Base-by-base conservation (phyloP, 1,139 yeast genomes). In the Sugiyamaella castrensis region DNA sequence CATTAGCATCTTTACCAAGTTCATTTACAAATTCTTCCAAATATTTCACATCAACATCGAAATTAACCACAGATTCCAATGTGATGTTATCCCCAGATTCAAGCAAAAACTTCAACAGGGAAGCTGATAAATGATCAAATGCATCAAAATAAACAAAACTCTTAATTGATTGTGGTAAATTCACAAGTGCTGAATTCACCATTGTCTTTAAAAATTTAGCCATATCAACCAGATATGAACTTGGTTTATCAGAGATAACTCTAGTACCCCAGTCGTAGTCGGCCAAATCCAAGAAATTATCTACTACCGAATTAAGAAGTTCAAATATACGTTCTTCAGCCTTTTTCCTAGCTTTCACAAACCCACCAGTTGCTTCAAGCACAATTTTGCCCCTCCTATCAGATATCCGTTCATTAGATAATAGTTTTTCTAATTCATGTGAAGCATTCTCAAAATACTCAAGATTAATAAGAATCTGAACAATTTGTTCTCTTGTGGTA, bases 141-240 rank as follows among this genome's bases (percentile, higher is more conserved):
- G 92, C 89, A 63, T 95, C 79, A 59, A 89, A 82, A 55, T 91
- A 77, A 30, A 95, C 80, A 55, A 91, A 71, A 2, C 94, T 82
- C 58, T 88, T 80, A 52, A 92, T 82, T 9, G 87, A 78, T 45
- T 76, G 77, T 0, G 98, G 97, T 37, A 92, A 74, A 54, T 85
- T 87, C 15, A 86, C 82, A 59, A 92, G 79, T n/a, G 95, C 88
- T 1, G 95, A 83, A 46, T 85, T 81, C 64, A 92, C 88, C 74
- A 91, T 79, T 66, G 88, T 87, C 56, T 86, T 88, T 65, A 92
- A 74, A 66, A 84, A 92, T 52, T 84, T 79, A n/a, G 95, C 92
- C 73, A 89, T 81, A 69, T 92, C 98, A 47, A 81, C 80, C 53
- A 91, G 78, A 46, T 86, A 84, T 56, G 77, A 77, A 56, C 87